Conservation (phyloP, 2,329 filamentous ascomycete genomes). For the Nemania serpens region DNA sequence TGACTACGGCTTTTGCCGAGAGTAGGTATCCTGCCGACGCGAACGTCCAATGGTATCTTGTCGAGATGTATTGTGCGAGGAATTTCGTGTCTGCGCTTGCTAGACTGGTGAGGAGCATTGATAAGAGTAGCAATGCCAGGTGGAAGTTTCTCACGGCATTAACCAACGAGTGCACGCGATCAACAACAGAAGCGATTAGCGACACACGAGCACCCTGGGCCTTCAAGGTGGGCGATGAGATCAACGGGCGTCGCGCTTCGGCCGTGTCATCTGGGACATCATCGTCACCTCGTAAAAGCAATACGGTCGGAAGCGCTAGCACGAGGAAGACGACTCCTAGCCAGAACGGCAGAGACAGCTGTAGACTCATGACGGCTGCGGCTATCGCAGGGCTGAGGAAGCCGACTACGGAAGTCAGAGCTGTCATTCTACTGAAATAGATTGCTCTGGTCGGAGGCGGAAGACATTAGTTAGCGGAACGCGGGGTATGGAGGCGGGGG, state of each 20-base stretch:
- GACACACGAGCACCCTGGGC: slow-evolving; percentile 39
- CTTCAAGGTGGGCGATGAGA: slow-evolving; percentile 47
- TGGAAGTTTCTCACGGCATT: slow-evolving; percentile 47
- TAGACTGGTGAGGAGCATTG: slow-evolving; percentile 50
- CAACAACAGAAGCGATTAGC: slow-evolving; percentile 31
- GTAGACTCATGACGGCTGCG: slow-evolving; percentile 50
- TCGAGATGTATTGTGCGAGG: slow-evolving; percentile 56
- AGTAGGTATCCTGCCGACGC: slow-evolving; percentile 53
- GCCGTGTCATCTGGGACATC: slow-evolving; percentile 8
- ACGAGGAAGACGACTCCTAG: slow-evolving; percentile 46
- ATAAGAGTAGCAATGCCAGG: slow-evolving; percentile 50
- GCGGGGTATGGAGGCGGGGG: background rate
- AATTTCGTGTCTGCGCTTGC: slow-evolving; percentile 58
- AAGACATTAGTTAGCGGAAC: slow-evolving; percentile 21
- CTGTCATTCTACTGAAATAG: slow-evolving; percentile 57
- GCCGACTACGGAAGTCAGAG: slow-evolving; percentile 52
- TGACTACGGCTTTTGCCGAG: slow-evolving; percentile 54
- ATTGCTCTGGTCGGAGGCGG: slow-evolving; percentile 44
- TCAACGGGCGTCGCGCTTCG: slow-evolving; percentile 46
- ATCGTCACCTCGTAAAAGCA: slow-evolving; percentile 36
- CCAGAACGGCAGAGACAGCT: slow-evolving; percentile 51
- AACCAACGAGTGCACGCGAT: slow-evolving; percentile 40
- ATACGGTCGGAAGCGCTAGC: slow-evolving; percentile 42
- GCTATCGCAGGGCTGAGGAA: slow-evolving; percentile 53
- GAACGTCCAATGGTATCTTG: slow-evolving; percentile 53